A percentile compares a stretch with the other conserved stretches of the same genome.
Conservation (phyloP, 192 early-diverging fungal genomes). For the Thoreauomyces humboldtii region DNA sequence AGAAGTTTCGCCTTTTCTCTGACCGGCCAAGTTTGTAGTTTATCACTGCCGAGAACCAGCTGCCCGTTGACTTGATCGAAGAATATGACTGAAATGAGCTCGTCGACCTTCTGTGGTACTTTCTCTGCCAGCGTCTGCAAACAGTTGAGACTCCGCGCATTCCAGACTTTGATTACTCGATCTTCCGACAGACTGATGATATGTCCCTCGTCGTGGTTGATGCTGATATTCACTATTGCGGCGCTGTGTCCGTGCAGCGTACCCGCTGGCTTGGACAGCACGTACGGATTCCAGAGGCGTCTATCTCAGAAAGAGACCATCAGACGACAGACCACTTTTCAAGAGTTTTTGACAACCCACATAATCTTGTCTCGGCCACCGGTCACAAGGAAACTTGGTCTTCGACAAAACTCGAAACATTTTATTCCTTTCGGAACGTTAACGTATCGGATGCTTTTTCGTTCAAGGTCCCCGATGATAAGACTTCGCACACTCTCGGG, state of each 20-base stretch:
- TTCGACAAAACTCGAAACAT: slow-evolving; percentile 59
- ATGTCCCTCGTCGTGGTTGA: slow-evolving; percentile 60
- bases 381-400: slow-evolving; percentile 62
- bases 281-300: slow-evolving; percentile 67
- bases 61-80: slow-evolving; percentile 52
- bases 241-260: slow-evolving; percentile 55
- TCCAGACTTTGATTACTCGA: slow-evolving; percentile 64
- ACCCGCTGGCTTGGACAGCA: slow-evolving; percentile 62
- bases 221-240: slow-evolving; percentile 43
- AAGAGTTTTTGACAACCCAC: slow-evolving; percentile 30
- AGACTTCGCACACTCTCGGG: slow-evolving; percentile 48
- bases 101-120: slow-evolving; percentile 55
- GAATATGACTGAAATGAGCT: slow-evolving; percentile 53
- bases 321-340: not conserved
- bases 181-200: slow-evolving; percentile 62
- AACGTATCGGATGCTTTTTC: slow-evolving; percentile 51
- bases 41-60: slow-evolving; percentile 54
- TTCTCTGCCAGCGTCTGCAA: slow-evolving; percentile 60
- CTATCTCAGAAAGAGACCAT: slow-evolving; percentile 26
- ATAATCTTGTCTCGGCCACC: slow-evolving; percentile 65
- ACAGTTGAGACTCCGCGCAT: slow-evolving; percentile 55
- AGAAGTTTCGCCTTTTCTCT: slow-evolving; percentile 6
- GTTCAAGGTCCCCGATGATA: slow-evolving; percentile 58
- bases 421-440: slow-evolving; percentile 59
- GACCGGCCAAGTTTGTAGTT: slow-evolving; percentile 54